phyloP scores from a whole-genome alignment of 2,329 filamentous ascomycete genomes.

The Diaporthe citriasiana region DNA sequence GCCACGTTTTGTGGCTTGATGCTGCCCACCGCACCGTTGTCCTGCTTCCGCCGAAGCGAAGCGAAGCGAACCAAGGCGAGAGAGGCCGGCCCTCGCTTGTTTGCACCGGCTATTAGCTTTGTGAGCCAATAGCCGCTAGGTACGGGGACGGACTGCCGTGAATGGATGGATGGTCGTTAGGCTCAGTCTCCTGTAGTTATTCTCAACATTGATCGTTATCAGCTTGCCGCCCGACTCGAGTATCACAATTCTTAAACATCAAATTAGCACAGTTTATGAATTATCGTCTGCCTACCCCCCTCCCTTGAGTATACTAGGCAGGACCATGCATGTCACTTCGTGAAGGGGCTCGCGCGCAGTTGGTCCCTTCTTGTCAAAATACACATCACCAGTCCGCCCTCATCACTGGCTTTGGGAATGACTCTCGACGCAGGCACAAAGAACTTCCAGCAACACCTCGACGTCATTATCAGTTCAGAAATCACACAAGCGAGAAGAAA shows the following conservation, averaged over 20 bases:
- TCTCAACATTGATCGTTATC: not conserved
- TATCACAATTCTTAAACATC: not conserved
- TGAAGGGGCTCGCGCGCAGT: conserved; percentile 6
- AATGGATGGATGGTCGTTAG: not conserved
- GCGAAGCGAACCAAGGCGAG: conserved; percentile 24
- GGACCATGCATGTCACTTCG: not conserved
- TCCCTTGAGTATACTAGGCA: not conserved
- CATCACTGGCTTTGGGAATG: not conserved
- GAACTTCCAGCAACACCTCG: not conserved
- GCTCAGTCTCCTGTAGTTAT: not conserved
- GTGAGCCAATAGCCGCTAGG: not conserved
- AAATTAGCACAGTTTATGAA: not conserved
- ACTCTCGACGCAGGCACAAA: not conserved
- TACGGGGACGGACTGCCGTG: not conserved
- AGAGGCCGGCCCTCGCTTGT: not conserved
- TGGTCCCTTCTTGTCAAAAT: not conserved
- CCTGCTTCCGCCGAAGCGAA: conserved; percentile 7
- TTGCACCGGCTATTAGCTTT: not conserved
- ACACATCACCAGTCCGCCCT: not conserved
- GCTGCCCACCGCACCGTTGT: not conserved
- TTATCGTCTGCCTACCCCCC: not conserved
- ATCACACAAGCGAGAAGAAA: not conserved
- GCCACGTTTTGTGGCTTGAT: conserved; percentile 34
- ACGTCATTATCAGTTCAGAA: conserved; percentile 31
- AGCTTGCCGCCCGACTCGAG: not conserved